Percentiles rank a stretch among this genome's conserved stretches.
Evolutionary conservation across 2,329 filamentous ascomycete species (phyloP).

Genomic region (Rhynchosporium graminicola): DNA sequence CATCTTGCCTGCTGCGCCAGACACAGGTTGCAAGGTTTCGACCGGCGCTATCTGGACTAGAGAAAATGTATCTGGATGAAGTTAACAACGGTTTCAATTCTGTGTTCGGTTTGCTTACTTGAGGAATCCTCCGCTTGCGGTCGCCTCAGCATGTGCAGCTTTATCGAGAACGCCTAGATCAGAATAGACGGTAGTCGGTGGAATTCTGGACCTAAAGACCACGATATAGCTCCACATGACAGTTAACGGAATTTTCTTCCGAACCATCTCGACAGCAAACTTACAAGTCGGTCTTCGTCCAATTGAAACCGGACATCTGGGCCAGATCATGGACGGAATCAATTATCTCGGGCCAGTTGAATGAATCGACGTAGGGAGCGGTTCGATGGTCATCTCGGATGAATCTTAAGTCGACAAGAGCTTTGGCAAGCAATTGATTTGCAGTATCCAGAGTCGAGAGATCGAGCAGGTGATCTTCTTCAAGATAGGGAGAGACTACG

Average conservation of each 20-base stretch:
- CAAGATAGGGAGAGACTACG: slow-evolving; percentile 75
- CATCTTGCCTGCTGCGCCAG: slow-evolving; percentile 62
- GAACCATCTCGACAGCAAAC: neutral
- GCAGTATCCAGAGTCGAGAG: slow-evolving; percentile 65
- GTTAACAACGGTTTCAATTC: slow-evolving; percentile 15
- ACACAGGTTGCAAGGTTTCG: slow-evolving; percentile 81
- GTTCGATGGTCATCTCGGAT: slow-evolving; percentile 74
- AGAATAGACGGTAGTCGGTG: slow-evolving; percentile 64
- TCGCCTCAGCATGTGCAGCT: slow-evolving; percentile 78
- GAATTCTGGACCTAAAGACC: slow-evolving; percentile 75
- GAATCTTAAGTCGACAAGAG: slow-evolving; percentile 64
- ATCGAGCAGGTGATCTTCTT: slow-evolving; percentile 70
- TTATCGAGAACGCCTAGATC: slow-evolving; percentile 74
- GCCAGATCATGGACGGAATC: slow-evolving; percentile 56
- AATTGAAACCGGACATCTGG: slow-evolving; percentile 49
- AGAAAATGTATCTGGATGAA: slow-evolving; percentile 77
- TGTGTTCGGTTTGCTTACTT: slow-evolving; percentile 54
- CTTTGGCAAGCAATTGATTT: slow-evolving; percentile 69
- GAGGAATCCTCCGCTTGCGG: slow-evolving; percentile 75
- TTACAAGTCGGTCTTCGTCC: slow-evolving; percentile 51
- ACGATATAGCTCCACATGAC: slow-evolving; percentile 63
- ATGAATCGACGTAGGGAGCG: slow-evolving; percentile 68
- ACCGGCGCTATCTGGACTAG: slow-evolving; percentile 65
- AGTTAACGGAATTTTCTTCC: slow-evolving; percentile 48
- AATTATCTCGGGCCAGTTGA: slow-evolving; percentile 74